These are phyloP conservation scores for Hymenoscyphus infarciens DNA, from an alignment of 2,329 filamentous ascomycete species.

Conservation along the genomic window DNA sequence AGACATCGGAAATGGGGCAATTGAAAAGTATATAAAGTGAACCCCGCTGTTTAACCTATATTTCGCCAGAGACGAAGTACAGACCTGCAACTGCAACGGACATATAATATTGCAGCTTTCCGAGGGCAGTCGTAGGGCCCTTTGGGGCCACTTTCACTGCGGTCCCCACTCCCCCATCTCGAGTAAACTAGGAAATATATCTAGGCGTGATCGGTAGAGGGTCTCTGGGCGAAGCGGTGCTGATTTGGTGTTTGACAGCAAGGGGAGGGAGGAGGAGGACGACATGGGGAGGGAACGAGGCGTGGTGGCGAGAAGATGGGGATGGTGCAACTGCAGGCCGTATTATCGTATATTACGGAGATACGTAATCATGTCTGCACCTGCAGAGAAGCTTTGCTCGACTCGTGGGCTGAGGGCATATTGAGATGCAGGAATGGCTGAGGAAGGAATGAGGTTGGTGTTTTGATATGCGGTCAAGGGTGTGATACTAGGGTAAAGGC, in stretches of 20 bases:
- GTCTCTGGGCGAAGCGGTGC: too few species aligned
- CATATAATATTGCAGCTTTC: background rate
- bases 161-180: background rate
- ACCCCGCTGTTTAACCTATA: too few species aligned
- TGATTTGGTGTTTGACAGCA: too few species aligned
- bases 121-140: background rate
- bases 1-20: too few species aligned
- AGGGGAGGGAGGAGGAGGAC: background rate
- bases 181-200: background rate
- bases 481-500: background rate
- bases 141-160: background rate
- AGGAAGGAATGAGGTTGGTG: background rate
- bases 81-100: background rate
- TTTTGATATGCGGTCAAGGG: background rate
- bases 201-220: too few species aligned
- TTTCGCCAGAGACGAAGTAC: too few species aligned
- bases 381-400: slow-evolving; percentile 4
- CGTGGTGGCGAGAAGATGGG: background rate
- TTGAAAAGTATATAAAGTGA: too few species aligned
- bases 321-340: slow-evolving; percentile 1
- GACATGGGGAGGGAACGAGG: background rate
- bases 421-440: background rate
- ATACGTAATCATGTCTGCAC: slow-evolving; percentile 1
- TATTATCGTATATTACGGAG: slow-evolving; percentile 6
- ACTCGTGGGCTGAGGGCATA: background rate